Percentiles rank a stretch among this genome's conserved stretches.
These are phyloP conservation scores for Penicillium sp. DNA, from an alignment of 2,329 filamentous ascomycete genomes.

Conservation along the genomic window DNA sequence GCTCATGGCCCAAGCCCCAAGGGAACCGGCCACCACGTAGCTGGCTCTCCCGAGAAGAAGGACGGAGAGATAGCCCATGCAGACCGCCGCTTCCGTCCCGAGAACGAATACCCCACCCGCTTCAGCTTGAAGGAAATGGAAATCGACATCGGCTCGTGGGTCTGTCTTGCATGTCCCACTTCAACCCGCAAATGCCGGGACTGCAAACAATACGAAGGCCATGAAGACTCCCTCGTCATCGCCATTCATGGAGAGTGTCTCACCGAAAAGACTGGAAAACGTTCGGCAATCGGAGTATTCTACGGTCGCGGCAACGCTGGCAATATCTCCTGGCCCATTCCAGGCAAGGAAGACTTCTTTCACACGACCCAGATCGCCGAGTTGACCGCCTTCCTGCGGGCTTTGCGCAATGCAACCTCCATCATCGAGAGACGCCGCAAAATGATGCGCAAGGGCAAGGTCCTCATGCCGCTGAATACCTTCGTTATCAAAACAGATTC, in stretches of 20 bases:
- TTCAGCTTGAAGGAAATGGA: conserved; percentile 7
- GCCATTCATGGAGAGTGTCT: conserved; percentile 1
- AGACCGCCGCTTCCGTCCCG: background rate
- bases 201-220: conserved; percentile 10
- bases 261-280: background rate
- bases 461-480: conserved; percentile 9
- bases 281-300: conserved; percentile 13
- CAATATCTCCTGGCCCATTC: conserved; percentile 7
- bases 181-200: conserved; percentile 4
- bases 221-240: conserved; percentile 8
- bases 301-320: conserved; percentile 9
- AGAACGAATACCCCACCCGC: background rate
- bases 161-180: conserved; percentile 8
- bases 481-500: conserved; percentile 35
- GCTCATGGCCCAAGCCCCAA: background rate
- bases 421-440: background rate
- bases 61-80: background rate
- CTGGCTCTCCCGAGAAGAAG: background rate
- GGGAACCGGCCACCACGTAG: background rate
- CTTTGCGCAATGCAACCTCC: conserved; percentile 2
- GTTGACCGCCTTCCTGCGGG: conserved; percentile 17
- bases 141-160: conserved; percentile 7
- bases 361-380: conserved; percentile 20
- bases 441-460: background rate
- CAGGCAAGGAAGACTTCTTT: conserved; percentile 6